phyloP scores from a whole-genome alignment of 1,139 yeast genomes.

The Kluyveromyces sp. region DNA sequence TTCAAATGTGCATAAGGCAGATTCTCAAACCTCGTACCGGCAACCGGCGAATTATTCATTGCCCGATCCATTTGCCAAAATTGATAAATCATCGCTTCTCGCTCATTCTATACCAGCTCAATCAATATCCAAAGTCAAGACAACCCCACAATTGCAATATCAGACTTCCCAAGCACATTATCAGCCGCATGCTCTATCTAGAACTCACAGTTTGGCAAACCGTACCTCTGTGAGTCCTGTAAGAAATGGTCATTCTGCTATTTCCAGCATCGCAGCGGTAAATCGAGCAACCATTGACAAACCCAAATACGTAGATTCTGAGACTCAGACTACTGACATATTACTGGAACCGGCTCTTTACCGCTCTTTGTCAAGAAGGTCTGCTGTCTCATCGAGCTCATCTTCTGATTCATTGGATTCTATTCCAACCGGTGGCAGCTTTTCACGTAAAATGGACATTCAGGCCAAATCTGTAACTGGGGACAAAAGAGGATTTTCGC shows the following conservation, averaged over 20 bases:
- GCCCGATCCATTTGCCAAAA: constrained; percentile 9
- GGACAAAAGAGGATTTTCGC: constrained; percentile 16
- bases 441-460: constrained; percentile 14
- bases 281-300: constrained; percentile 4
- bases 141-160: constrained; percentile 1
- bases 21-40: not conserved
- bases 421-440: constrained; percentile 17
- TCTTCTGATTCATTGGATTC: constrained; percentile 7
- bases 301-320: constrained; percentile 21
- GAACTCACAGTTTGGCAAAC: not conserved
- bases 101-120: not conserved
- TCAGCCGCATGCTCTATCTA: not conserved
- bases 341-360: not conserved
- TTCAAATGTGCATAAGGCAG: not conserved
- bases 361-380: constrained; percentile 10
- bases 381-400: constrained; percentile 11
- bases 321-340: constrained; percentile 22
- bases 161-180: not conserved
- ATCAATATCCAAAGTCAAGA: not conserved
- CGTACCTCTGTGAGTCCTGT: constrained; percentile 9
- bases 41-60: not conserved
- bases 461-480: constrained; percentile 19
- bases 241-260: constrained; percentile 9
- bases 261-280: constrained; percentile 9
- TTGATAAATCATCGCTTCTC: constrained; percentile 7